Evolutionary conservation across 495 filamentous ascomycete genomes (phyloP).

Genomic region (Aspergillus diversus): DNA sequence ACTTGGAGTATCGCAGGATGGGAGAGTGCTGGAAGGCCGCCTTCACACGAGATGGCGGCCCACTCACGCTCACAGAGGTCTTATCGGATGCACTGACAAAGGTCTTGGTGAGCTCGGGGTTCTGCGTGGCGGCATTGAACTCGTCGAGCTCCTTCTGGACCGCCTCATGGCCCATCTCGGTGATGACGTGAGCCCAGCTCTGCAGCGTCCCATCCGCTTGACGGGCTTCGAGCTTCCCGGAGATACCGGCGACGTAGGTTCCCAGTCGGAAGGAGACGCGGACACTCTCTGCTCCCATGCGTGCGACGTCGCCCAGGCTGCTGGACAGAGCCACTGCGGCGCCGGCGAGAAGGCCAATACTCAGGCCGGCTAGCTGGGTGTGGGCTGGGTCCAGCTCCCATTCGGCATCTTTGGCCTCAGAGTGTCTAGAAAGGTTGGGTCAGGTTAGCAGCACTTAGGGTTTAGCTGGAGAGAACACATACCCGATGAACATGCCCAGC

Average conservation of each 20-base stretch:
- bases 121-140: slow-evolving; percentile 27
- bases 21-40: slow-evolving; percentile 34
- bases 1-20: slow-evolving; percentile 35
- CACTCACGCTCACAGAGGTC: slow-evolving; percentile 45
- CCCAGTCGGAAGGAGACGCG: slow-evolving; percentile 36
- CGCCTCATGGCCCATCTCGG: slow-evolving; percentile 29
- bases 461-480: too few species aligned
- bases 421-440: slow-evolving; percentile 9
- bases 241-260: slow-evolving; percentile 37
- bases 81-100: slow-evolving; percentile 43
- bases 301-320: slow-evolving; percentile 4
- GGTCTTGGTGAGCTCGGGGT: slow-evolving; percentile 31
- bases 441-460: too few species aligned
- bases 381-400: slow-evolving; percentile 26
- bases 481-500: slow-evolving; percentile 44
- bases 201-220: slow-evolving; percentile 24
- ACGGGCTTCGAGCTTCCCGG: slow-evolving; percentile 36
- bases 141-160: slow-evolving; percentile 42
- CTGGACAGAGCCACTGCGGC: slow-evolving; percentile 42
- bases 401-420: slow-evolving; percentile 28
- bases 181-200: slow-evolving; percentile 49
- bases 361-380: slow-evolving; percentile 38
- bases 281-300: slow-evolving; percentile 33
- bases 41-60: slow-evolving; percentile 45
- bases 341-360: slow-evolving; percentile 42